Evolutionary conservation across 768 basidiomycete genomes (phyloP).

Genomic region (Macrolepiota albuminosa): DNA sequence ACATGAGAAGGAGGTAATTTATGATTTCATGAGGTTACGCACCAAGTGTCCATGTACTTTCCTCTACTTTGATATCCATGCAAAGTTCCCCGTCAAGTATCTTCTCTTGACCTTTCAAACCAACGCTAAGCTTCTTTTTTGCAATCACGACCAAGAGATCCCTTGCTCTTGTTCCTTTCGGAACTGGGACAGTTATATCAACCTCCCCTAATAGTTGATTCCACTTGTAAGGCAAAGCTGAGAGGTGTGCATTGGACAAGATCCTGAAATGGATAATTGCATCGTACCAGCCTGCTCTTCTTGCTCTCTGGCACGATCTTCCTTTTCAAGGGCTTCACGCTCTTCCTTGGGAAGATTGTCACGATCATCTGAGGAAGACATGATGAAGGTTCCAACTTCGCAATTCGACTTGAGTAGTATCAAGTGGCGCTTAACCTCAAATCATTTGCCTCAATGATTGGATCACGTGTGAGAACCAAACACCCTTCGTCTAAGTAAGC

Average conservation of each 20-base stretch:
- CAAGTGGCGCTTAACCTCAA: conserved; percentile 1
- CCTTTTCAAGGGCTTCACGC: conserved; percentile 66
- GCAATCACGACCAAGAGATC: conserved; percentile 70
- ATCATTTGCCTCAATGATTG: conserved; percentile 7
- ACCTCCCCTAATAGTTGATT: conserved; percentile 85
- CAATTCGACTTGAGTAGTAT: not conserved
- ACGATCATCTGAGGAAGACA: conserved; percentile 45
- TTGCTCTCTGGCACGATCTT: conserved; percentile 61
- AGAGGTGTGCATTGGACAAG: conserved; percentile 18
- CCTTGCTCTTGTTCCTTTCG: conserved; percentile 78
- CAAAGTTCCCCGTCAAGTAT: conserved; percentile 90
- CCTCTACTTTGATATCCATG: conserved; percentile 92
- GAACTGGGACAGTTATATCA: conserved; percentile 78
- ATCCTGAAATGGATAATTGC: conserved; percentile 9
- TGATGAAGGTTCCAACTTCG: conserved; percentile 12
- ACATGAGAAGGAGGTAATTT: not conserved
- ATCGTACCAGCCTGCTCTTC: conserved; percentile 80
- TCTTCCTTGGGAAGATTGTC: conserved; percentile 77
- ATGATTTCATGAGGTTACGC: conserved; percentile 22
- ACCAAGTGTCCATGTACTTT: conserved; percentile 97
- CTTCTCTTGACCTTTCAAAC: conserved; percentile 79
- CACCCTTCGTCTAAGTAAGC: not conserved
- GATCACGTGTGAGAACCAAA: conserved; percentile 9
- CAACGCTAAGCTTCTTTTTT: conserved; percentile 80
- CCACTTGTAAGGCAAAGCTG: conserved; percentile 91